These are phyloP conservation scores for Ambrosia artemisiifolia DNA, from an alignment of 129 eudicot genomes.

Conservation along the genomic window DNA sequence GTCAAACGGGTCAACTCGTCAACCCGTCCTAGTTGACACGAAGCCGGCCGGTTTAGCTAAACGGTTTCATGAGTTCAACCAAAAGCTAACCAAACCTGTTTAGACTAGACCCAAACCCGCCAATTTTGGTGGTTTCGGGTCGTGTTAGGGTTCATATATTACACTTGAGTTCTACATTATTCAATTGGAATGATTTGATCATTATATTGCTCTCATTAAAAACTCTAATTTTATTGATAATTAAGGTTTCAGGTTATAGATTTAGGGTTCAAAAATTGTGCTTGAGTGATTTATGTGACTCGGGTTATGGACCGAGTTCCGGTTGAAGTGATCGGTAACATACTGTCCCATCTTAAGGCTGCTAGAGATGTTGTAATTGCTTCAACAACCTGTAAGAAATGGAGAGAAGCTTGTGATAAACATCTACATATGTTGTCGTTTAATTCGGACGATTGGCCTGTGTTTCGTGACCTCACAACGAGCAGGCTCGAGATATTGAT, in stretches of 20 bases:
- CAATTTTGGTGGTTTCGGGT: no score
- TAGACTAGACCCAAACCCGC: no score
- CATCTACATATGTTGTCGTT: conserved; percentile 74
- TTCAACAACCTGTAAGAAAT: conserved; percentile 67
- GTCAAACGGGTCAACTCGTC: no score
- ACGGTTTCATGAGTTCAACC: no score
- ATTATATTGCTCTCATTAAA: background rate
- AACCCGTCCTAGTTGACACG: no score
- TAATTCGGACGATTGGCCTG: conserved; percentile 76
- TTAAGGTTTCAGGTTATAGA: conserved; percentile 10
- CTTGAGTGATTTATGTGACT: background rate
- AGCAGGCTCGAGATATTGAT: conserved; percentile 70
- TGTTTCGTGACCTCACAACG: conserved; percentile 56
- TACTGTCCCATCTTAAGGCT: conserved; percentile 68
- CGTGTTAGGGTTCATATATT: no score
- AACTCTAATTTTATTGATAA: background rate
- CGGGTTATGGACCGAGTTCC: conserved; percentile 62
- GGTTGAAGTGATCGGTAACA: conserved; percentile 80
- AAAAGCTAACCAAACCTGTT: no score
- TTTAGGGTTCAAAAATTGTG: conserved; percentile 20
- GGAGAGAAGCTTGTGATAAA: conserved; percentile 64
- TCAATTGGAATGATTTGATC: background rate
- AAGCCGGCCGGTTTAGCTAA: no score
- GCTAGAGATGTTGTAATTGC: conserved; percentile 77
- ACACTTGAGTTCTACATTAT: background rate